Base-by-base conservation (phyloP, 1,139 yeast genomes). In the Saccharomyces hybrid region DNA sequence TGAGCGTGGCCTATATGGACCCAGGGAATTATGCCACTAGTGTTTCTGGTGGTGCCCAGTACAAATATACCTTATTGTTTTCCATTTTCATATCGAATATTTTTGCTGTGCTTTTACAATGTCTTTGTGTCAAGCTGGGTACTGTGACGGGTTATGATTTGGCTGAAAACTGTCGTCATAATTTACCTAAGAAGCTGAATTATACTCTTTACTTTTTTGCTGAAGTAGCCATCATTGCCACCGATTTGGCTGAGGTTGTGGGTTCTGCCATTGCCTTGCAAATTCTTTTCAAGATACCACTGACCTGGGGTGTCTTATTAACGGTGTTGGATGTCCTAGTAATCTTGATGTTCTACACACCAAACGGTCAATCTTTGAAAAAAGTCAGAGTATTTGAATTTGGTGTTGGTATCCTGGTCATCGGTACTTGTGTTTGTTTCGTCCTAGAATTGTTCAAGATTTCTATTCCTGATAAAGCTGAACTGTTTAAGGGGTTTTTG, bases 1-100 rank as follows among this genome's bases (percentile, higher is more conserved):
- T 93, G 2, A 16, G 20, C 2, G 20, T 16, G 20, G 20, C 20
- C 20, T 16, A 16, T 16, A 16, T 16, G 20, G 99, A 93, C 66
- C 98, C 99, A 1, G 99, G 99, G 1, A 93, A 93, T 72, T 93
- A 91, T 71, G 85, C 96, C 32, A 89, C 98, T 2, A 93, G 95
- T 42, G 96, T 93, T 31, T 85, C 96, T 5, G 95, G 95, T 25
- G 96, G 96, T 54, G 90, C 96, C 14, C 84, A 86, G 51, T 91
- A 85, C 71, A 83, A 87, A 68, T 93, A 88, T 72, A 84, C 87
- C 62, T 76, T 93, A 54, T 73, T 93, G 29, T 93, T 93, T 67
- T 83, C 89, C 53, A 82, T 93, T 9, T 77, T 90, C 53, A 71
- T 91, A 29, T 85, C 96, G 25, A 93, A 91, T 68, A 75, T 93